Evolutionary conservation across 176 grass and related monocot species (phyloP).

Genomic region (Pharus latifolius): DNA sequence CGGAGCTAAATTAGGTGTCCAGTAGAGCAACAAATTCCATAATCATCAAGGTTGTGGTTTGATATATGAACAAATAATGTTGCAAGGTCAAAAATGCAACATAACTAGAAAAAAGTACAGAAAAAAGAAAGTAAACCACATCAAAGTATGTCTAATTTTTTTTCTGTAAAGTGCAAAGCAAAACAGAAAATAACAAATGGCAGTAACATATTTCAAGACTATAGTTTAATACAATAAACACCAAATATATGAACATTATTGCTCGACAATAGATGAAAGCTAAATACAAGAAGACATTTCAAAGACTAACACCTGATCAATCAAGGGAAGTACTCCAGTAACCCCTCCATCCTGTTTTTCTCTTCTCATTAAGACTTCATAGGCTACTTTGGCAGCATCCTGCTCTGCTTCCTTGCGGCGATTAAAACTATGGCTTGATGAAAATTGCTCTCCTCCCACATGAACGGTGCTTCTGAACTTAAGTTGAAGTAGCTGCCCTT

Average conservation of each 20-base stretch:
- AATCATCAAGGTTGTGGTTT: background rate
- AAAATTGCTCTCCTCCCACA: conserved; percentile 29
- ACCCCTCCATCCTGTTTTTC: background rate
- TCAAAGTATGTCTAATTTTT: background rate
- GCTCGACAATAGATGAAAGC: conserved; percentile 5
- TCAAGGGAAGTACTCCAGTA: background rate
- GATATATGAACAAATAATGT: background rate
- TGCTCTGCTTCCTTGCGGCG: conserved; percentile 56
- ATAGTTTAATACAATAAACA: background rate
- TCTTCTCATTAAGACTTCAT: conserved; percentile 22
- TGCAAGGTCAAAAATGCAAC: background rate
- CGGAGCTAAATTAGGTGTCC: too few relatives aligned
- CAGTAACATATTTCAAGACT: background rate
- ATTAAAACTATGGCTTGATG: conserved; percentile 15
- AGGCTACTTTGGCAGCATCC: conserved; percentile 37
- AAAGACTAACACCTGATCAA: conserved; percentile 34
- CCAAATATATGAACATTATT: background rate
- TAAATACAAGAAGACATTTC: background rate
- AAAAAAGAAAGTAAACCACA: background rate
- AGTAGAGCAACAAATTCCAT: background rate
- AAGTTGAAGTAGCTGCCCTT: conserved; percentile 21
- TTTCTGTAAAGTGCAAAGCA: background rate
- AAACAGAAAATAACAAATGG: background rate
- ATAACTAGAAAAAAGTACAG: background rate
- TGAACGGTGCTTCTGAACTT: conserved; percentile 35